Evolutionary conservation across 2,329 filamentous ascomycete genomes (phyloP), one percentile per base, ranked within the genome.

Genomic region (Ophiostoma perfectum): DNA sequence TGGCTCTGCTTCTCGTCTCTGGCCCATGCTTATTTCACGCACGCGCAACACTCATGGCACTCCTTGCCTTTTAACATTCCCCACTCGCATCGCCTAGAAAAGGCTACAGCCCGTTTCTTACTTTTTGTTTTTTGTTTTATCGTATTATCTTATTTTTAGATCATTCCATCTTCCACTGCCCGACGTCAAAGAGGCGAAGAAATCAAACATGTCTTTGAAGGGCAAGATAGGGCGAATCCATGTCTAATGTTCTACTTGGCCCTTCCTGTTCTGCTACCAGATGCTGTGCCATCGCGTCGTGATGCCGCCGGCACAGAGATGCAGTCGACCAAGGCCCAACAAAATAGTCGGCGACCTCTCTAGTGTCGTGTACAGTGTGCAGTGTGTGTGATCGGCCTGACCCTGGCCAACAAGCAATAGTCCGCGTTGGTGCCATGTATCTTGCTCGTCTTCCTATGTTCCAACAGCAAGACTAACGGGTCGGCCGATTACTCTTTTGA

Each of bases 361-460:
- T 16, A 47, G n/a, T 27, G 49, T 14, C 27, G 3, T 44, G n/a
- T 1, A 27, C 27, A 27, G 27, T 27, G 27, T 27, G 27, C 27
- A 27, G 27, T 52, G n/a, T 55, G 49, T 55, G 49, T 55, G 49
- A 55, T 55, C 18, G 49, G 49, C 49, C n/a, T 55, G n/a, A 12
- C n/a, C 49, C 49, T 55, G 18, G 18, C 49, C 49, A 55, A 55
- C 49, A 55, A 55, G 18, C 8, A 55, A 55, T 49, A 16, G 6
- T 49, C 16, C 18, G 47, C 16, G 16, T 44, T 2, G 12, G 8
- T 44, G 12, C 42, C 3, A 44, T 44, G 42, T 49, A 49, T 49
- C 14, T 27, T 49, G 47, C 49, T 55, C 7, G 49, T 55, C 8
- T 9, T 8, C 27, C 18, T 11, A 27, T 27, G 8, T 27, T 9